These are phyloP conservation scores for Raffaelea albimanens DNA, from an alignment of 2,329 filamentous ascomycete genomes.

Conservation along the genomic window DNA sequence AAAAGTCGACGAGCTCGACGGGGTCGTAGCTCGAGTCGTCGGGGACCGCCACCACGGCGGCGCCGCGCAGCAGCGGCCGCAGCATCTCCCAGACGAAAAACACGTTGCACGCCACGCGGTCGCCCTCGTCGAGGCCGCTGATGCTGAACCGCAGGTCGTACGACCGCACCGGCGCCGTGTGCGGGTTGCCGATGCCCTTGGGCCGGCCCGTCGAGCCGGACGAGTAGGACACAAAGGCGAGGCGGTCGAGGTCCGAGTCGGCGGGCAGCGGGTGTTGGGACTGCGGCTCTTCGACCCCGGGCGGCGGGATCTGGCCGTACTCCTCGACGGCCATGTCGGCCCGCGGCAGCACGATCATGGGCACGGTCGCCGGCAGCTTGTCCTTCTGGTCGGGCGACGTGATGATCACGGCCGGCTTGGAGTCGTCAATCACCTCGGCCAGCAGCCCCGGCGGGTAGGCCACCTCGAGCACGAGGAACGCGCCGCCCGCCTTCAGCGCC, in stretches of 20 bases:
- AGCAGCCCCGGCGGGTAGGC: constrained; percentile 68
- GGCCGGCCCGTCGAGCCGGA: constrained; percentile 69
- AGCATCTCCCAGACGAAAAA: constrained; percentile 84
- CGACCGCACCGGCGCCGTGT: constrained; percentile 62
- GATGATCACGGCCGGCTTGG: constrained; percentile 59
- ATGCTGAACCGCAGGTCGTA: constrained; percentile 64
- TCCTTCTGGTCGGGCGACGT: constrained; percentile 55
- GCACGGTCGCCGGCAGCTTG: constrained; percentile 54
- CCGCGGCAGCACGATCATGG: constrained; percentile 56
- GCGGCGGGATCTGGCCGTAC: not conserved
- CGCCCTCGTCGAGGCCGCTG: constrained; percentile 60
- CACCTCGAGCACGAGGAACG: constrained; percentile 71
- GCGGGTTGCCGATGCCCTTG: constrained; percentile 76
- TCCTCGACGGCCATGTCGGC: not conserved
- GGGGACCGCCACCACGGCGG: constrained; percentile 65
- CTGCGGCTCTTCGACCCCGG: too few species aligned
- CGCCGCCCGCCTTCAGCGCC: constrained; percentile 67
- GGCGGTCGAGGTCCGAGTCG: constrained; percentile 56
- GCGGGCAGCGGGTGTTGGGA: not conserved
- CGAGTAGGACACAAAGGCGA: constrained; percentile 75
- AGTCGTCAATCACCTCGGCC: constrained; percentile 69
- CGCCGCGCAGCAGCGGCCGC: constrained; percentile 64
- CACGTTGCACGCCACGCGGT: constrained; percentile 78
- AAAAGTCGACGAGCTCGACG: constrained; percentile 60
- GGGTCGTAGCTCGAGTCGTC: constrained; percentile 74